Base-by-base conservation (phyloP, 2,329 filamentous ascomycete species). In the Paramyrothecium roridum region DNA sequence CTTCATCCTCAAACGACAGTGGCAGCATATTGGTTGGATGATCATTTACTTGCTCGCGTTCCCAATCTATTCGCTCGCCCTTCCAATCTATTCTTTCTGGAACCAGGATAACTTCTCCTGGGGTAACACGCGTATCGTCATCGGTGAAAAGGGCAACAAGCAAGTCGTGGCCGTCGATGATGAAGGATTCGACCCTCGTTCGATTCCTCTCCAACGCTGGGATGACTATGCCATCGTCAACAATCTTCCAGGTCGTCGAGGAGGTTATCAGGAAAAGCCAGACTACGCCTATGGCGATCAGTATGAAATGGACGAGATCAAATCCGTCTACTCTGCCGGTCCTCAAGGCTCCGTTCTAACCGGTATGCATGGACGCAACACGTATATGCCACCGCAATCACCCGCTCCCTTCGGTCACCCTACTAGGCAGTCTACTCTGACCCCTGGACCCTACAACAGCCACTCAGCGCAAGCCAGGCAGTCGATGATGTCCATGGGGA, bases 11-110 rank as follows among this genome's bases (percentile, higher is more conserved):
- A 97, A 96, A 79, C 84, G 95, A 52, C 91, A 98, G 74, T 99
- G 95, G 95, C 93, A 99, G 71, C 93, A 98, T 69, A 85, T 99
- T 58, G 95, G 95, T 63, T 99, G 95, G 95, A 98, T 99, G 93
- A 88, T 99, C 62, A 98, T 99, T 69, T 99, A 99, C 76, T 82
- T 99, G 59, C 64, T 96, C n/a, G 95, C 95, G 3, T 97, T 90
- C 78, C 95, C 95, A 0, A 89, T 99, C 64, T 97, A 93, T 78
- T 95, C 89, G 3, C 90, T 99, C 65, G 70, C 96, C 59, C 83
- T 99, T 13, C 95, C 95, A 1, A 77, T 99, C 60, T 99, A 98
- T 78, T 96, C 93, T 1, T 99, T 99, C 87, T 99, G 95, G 95
- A 96, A 97, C 75, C 93, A 97, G 73, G 95, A 99, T 74, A 93